Evolutionary conservation across 164 flowering plant genomes (phyloP), one percentile per base, ranked within the genome.

Genomic region (Piper longum): DNA sequence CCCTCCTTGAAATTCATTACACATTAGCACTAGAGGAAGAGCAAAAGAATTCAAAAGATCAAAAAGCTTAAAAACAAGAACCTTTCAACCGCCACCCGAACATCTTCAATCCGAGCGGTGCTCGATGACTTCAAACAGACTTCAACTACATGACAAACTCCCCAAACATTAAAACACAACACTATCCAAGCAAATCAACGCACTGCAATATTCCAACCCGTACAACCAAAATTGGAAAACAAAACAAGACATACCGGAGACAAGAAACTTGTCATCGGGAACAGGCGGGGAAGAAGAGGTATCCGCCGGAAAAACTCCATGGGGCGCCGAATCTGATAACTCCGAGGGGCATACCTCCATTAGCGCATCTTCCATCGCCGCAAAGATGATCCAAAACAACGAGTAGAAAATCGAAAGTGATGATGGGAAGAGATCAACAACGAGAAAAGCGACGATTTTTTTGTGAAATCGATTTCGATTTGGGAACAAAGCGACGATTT

Each of bases 61-160:
- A 52, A 19, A 55, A 26, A 0, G 36, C 36, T 26, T 16, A 40
- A 26, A 64, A 60, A 8, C 14, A 17, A 16, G n/a, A 69, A 93
- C 99, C 88, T 86, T 70, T 88, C 99, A 14, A 87, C 91, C 0
- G 95, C 87, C 7, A 65, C 61, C 6, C 77, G 78, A 4, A 93
- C 86, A 70, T 93, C 89, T 8, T 79, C 89, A 4, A 61, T 43
- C n/a, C 83, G 75, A 68, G 97, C 95, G 8, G 96, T 82, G 72
- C 97, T 90, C 0, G 95, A 83, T 13, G 89, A 71, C 54, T 83
- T 87, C 66, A 93, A 73, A 79, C 91, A 88, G 41, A 88, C 95
- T 77, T 93, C 99, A 76, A 93, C 99, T 93, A 73, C 73, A 72
- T 65, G 12, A 18, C 61, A 36, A 59, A 3, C 13, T 4, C 42